Percentiles rank a stretch among this genome's conserved stretches.
Evolutionary conservation across 345 rosid species (phyloP).

Genomic region (Geranium rotundifolium): DNA sequence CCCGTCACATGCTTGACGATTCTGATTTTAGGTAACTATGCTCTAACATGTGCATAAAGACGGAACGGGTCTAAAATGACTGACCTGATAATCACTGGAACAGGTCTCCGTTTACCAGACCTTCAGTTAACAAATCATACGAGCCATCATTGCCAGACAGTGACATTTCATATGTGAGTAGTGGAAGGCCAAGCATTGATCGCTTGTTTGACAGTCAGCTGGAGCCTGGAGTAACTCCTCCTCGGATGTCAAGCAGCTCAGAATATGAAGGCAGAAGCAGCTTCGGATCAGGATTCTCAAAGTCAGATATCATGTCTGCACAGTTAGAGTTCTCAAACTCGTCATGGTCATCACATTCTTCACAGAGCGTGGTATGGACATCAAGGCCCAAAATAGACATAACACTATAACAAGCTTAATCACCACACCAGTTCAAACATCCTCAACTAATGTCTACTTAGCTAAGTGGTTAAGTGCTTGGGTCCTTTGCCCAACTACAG

Average conservation of each 20-base stretch:
- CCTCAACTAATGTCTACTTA: too few relatives aligned
- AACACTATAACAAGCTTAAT: neutral
- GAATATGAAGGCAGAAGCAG: conserved; percentile 43
- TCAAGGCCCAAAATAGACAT: neutral
- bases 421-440: too few relatives aligned
- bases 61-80: too few relatives aligned
- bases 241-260: conserved; percentile 29
- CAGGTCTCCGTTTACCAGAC: conserved; percentile 58
- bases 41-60: too few relatives aligned
- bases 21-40: neutral
- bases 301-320: conserved; percentile 35
- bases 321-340: conserved; percentile 27
- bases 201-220: conserved; percentile 22
- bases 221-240: conserved; percentile 22
- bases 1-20: conserved; percentile 22
- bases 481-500: too few relatives aligned
- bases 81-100: conserved; percentile 5
- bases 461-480: too few relatives aligned
- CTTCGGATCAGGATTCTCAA: conserved; percentile 23
- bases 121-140: conserved; percentile 18
- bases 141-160: conserved; percentile 35
- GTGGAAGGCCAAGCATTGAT: conserved; percentile 49
- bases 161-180: conserved; percentile 72
- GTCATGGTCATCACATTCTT: conserved; percentile 35
- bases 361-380: conserved; percentile 31